A percentile compares a stretch with the other conserved stretches of the same genome.
phyloP scores from a whole-genome alignment of 805 yeast species.

The Crinitomyces ghanaensis region DNA sequence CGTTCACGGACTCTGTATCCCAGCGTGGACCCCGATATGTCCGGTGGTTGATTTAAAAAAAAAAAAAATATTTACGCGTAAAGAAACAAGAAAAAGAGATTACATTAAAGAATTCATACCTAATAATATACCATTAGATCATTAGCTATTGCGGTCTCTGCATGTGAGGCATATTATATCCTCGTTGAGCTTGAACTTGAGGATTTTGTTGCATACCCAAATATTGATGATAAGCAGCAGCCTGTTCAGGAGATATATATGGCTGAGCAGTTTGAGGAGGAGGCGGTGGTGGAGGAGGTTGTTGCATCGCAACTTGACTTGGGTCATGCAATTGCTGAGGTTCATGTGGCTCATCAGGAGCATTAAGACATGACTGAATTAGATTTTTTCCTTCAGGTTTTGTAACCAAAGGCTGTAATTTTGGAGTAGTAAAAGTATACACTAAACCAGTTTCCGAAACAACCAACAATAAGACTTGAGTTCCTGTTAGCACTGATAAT shows the following conservation, averaged over 20 bases:
- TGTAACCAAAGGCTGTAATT: conserved; percentile 93
- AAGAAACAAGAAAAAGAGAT: neutral
- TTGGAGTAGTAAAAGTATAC: conserved; percentile 97
- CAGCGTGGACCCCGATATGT: too few relatives aligned
- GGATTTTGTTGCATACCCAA: conserved; percentile 27
- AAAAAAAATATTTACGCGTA: neutral
- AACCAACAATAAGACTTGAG: conserved; percentile 87
- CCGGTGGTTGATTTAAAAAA: neutral
- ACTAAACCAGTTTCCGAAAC: conserved; percentile 98
- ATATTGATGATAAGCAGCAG: conserved; percentile 53
- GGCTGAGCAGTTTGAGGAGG: conserved; percentile 29
- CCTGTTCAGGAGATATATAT: conserved; percentile 31
- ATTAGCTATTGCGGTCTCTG: conserved; percentile 10
- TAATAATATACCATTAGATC: neutral
- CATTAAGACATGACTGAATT: conserved; percentile 93
- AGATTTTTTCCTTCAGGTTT: conserved; percentile 95
- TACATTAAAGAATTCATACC: neutral
- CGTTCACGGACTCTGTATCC: too few relatives aligned
- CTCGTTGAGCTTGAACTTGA: conserved; percentile 17
- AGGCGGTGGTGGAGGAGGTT: conserved; percentile 27
- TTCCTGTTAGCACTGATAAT: conserved; percentile 89
- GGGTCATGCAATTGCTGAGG: conserved; percentile 19
- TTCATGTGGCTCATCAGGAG: conserved; percentile 61
- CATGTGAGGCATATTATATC: conserved; percentile 18
- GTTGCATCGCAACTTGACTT: conserved; percentile 25